Conservation (phyloP, 2,329 filamentous ascomycete genomes). For the Xylaria digitata region DNA sequence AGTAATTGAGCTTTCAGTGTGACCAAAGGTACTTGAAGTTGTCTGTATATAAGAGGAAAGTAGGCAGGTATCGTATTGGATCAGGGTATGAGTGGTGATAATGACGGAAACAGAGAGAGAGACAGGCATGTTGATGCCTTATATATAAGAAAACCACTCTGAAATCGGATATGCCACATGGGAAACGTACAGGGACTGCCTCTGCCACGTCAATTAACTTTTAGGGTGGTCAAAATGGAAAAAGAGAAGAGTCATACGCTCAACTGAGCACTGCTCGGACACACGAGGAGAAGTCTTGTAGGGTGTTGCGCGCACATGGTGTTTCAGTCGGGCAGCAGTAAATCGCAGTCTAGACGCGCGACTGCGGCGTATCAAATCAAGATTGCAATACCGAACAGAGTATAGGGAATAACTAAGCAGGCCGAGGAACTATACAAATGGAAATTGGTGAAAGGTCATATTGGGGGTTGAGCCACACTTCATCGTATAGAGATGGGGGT, state of each 20-base stretch:
- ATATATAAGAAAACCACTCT: slow-evolving; percentile 13
- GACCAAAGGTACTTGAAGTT: not conserved
- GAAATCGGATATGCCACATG: not conserved
- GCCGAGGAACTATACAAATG: slow-evolving; percentile 14
- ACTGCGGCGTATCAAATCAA: slow-evolving; percentile 12
- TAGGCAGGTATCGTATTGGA: not conserved
- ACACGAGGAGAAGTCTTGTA: slow-evolving; percentile 10
- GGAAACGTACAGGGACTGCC: slow-evolving; percentile 19
- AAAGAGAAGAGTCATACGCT: slow-evolving; percentile 31
- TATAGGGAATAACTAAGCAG: slow-evolving; percentile 4
- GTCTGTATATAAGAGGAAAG: slow-evolving; percentile 3
- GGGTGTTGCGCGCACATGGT: slow-evolving; percentile 11
- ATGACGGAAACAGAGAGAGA: not conserved
- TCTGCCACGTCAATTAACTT: slow-evolving; percentile 31
- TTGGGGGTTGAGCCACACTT: slow-evolving; percentile 20
- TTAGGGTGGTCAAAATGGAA: slow-evolving; percentile 30
- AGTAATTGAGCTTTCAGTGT: not conserved
- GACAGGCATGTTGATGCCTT: slow-evolving; percentile 9
- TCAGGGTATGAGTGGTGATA: not conserved
- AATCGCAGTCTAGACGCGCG: not conserved
- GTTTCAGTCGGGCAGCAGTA: not conserved
- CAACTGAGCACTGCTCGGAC: slow-evolving; percentile 7
- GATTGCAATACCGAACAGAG: slow-evolving; percentile 6
- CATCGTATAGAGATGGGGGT: slow-evolving; percentile 19
- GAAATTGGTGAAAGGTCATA: slow-evolving; percentile 23